Conservation (phyloP, 1,139 yeast species). For the Dujonia santamariae region DNA sequence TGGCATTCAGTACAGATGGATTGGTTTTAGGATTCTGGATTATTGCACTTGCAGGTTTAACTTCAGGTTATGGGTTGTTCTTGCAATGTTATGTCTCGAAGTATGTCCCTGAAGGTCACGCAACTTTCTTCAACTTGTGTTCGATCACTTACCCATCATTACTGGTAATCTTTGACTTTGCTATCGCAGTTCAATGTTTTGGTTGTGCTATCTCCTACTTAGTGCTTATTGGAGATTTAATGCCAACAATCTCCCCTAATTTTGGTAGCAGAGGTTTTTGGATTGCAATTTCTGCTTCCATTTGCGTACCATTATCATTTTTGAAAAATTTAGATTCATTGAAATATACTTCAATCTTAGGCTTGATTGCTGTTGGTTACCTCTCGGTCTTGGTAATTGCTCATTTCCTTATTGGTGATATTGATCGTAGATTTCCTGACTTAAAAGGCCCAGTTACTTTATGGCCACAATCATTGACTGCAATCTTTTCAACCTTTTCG, state of each 20-base stretch:
- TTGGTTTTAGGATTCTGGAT: conserved; percentile 63
- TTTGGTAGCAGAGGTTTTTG: conserved; percentile 31
- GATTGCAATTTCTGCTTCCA: conserved; percentile 31
- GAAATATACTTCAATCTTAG: conserved; percentile 42
- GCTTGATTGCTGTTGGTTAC: conserved; percentile 39
- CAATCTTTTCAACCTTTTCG: conserved; percentile 59
- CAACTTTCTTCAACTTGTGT: conserved; percentile 85
- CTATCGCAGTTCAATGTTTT: conserved; percentile 80
- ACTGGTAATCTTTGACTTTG: conserved; percentile 78
- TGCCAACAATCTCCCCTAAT: conserved; percentile 35
- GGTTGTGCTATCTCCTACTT: conserved; percentile 47
- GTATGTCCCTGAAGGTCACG: conserved; percentile 66
- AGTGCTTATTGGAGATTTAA: conserved; percentile 45
- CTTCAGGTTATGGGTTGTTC: conserved; percentile 79
- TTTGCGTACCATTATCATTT: conserved; percentile 43
- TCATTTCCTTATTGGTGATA: conserved; percentile 38
- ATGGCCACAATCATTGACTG: conserved; percentile 56
- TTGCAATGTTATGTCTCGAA: conserved; percentile 74
- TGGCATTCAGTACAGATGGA: conserved; percentile 86
- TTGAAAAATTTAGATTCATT: conserved; percentile 44
- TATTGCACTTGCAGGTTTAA: conserved; percentile 67
- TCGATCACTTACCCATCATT: conserved; percentile 81
- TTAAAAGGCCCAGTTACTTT: conserved; percentile 54
- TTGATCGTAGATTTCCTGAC: conserved; percentile 27
- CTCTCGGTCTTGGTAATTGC: conserved; percentile 35